Percentiles rank a stretch among this genome's conserved stretches.
Evolutionary conservation across 2,329 filamentous ascomycete genomes (phyloP).

Genomic region (Colletotrichum graminicola): DNA sequence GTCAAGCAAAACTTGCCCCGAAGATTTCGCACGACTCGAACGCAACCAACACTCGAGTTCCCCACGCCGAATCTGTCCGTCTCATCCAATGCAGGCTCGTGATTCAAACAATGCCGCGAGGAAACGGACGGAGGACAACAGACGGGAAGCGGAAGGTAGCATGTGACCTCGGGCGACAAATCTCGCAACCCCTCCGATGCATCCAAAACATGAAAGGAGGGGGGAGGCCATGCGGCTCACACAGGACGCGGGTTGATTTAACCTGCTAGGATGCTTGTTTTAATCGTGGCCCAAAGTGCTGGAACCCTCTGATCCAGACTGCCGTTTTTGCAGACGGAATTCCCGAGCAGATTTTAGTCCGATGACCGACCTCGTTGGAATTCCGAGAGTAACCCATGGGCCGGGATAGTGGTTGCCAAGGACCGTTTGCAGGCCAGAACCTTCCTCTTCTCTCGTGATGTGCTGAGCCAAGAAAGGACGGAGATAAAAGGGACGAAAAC

Average conservation of each 20-base stretch:
- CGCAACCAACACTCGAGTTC: conserved; percentile 19
- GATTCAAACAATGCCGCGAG: conserved; percentile 12
- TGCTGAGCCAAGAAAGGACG: conserved; percentile 9
- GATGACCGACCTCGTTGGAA: conserved; percentile 30
- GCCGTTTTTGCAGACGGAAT: conserved; percentile 20
- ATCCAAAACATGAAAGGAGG: conserved; percentile 13
- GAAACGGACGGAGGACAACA: conserved; percentile 36
- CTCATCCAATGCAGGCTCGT: conserved; percentile 28
- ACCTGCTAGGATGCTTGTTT: conserved; percentile 34
- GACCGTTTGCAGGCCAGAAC: conserved; percentile 24
- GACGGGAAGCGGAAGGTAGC: conserved; percentile 28
- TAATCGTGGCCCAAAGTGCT: conserved; percentile 27
- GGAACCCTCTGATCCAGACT: conserved; percentile 30
- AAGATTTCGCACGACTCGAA: conserved; percentile 17
- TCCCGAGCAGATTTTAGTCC: conserved; percentile 22
- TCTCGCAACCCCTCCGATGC: conserved; percentile 9
- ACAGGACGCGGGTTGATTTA: conserved; percentile 31
- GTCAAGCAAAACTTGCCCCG: conserved; percentile 11
- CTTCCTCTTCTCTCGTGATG: conserved; percentile 14
- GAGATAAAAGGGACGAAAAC: conserved; percentile 14
- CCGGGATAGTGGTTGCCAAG: conserved; percentile 27
- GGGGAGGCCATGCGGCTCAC: conserved; percentile 18
- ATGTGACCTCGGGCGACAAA: conserved; percentile 21
- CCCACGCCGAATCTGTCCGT: conserved; percentile 12
- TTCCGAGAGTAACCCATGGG: conserved; percentile 16